Evolutionary conservation across 225 moss, liverwort and hornwort species (phyloP).

Genomic region (Takakia lepidozioides): DNA sequence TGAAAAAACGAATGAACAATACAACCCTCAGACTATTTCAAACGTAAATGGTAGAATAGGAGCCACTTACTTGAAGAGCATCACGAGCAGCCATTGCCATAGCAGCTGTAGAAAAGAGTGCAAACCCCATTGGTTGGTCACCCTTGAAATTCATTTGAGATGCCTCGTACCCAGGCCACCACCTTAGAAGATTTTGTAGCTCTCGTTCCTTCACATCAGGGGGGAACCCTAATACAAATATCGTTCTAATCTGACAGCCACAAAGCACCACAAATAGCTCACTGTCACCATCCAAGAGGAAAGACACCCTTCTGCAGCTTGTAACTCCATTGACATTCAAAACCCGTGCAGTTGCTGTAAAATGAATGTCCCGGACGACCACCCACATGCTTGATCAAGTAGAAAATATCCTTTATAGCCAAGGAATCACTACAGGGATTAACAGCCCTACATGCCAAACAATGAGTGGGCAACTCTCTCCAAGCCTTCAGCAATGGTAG

Average conservation of each 20-base stretch:
- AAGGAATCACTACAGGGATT: too few species aligned
- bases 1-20: neutral
- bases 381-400: neutral
- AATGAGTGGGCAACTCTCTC: too few species aligned
- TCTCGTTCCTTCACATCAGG: constrained; percentile 94
- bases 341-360: neutral
- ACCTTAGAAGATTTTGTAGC: constrained; percentile 89
- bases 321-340: neutral
- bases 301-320: neutral
- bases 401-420: too few species aligned
- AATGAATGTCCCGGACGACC: too few species aligned
- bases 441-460: too few species aligned
- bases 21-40: too few species aligned
- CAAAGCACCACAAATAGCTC: constrained; percentile 7
- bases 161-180: constrained; percentile 99
- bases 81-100: constrained; percentile 99
- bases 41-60: too few species aligned
- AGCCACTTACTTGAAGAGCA: constrained; percentile 73
- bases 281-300: too few species aligned
- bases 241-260: constrained; percentile 67
- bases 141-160: constrained; percentile 99
- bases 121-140: constrained; percentile 99
- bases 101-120: constrained; percentile 83
- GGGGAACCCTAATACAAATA: constrained; percentile 92
- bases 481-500: too few species aligned